These are phyloP conservation scores for Capsicum rhomboideum DNA, from an alignment of 257 asterid species.

Conservation along the genomic window DNA sequence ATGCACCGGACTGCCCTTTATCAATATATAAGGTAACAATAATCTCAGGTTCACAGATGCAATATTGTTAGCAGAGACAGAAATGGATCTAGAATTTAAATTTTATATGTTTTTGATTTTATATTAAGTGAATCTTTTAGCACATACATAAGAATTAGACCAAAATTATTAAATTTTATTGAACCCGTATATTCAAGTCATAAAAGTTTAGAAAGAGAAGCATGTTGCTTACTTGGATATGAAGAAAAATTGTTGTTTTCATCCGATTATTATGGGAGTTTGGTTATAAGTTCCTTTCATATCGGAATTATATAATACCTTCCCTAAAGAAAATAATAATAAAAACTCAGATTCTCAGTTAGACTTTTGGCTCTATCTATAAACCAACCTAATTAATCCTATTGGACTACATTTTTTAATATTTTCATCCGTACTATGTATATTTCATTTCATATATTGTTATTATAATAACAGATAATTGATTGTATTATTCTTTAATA, in stretches of 20 bases:
- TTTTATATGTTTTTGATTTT: no score
- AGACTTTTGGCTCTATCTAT: constrained; percentile 17
- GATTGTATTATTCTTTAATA: neutral
- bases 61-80: no score
- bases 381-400: constrained; percentile 28
- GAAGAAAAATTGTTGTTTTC: neutral
- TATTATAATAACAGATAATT: neutral
- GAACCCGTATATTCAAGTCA: neutral
- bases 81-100: no score
- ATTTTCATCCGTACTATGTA: constrained; percentile 2
- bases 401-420: constrained; percentile 6
- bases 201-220: neutral
- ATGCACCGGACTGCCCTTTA: no score
- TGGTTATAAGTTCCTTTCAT: constrained; percentile 52
- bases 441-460: neutral
- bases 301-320: constrained; percentile 1
- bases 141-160: neutral
- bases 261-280: constrained; percentile 22
- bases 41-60: no score
- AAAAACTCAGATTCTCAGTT: constrained; percentile 15
- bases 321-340: neutral
- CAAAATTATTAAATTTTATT: neutral
- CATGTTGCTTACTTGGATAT: neutral
- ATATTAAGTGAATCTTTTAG: neutral
- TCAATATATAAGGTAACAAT: no score